These are phyloP conservation scores for Suillus luteus DNA, from an alignment of 768 basidiomycete genomes.

Conservation along the genomic window DNA sequence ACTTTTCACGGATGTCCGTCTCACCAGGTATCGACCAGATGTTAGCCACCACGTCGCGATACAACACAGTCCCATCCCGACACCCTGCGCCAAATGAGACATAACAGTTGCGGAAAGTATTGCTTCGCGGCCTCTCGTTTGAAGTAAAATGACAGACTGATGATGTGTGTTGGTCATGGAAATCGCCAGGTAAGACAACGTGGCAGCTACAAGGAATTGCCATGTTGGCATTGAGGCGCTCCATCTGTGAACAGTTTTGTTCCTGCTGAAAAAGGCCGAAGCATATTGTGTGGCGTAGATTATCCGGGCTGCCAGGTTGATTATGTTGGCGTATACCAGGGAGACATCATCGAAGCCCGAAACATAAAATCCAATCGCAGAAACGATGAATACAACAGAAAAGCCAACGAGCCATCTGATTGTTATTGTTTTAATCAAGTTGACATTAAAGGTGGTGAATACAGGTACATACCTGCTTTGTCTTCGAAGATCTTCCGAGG, in stretches of 20 bases:
- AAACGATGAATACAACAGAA: constrained; percentile 64
- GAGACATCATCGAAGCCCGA: constrained; percentile 61
- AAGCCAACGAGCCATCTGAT: constrained; percentile 79
- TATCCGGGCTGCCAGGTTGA: constrained; percentile 65
- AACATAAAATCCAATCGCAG: constrained; percentile 49
- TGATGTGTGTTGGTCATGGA: constrained; percentile 21
- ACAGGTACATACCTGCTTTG: constrained; percentile 58
- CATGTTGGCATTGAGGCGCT: constrained; percentile 24
- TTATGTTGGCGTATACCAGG: constrained; percentile 76
- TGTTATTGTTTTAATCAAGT: constrained; percentile 6
- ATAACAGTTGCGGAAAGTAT: constrained; percentile 26
- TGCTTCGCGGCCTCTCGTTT: constrained; percentile 19
- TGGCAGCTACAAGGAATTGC: constrained; percentile 27
- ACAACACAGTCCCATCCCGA: constrained; percentile 27
- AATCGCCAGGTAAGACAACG: constrained; percentile 27
- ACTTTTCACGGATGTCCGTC: background rate
- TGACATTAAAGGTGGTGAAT: constrained; percentile 2
- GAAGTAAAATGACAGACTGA: constrained; percentile 19
- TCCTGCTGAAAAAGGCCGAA: constrained; percentile 45
- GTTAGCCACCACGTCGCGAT: constrained; percentile 34
- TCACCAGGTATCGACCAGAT: constrained; percentile 18
- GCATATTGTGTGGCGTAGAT: constrained; percentile 58
- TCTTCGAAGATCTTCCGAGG: constrained; percentile 58
- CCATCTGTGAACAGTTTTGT: constrained; percentile 19
- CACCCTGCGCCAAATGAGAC: constrained; percentile 29